phyloP scores from a whole-genome alignment of 345 rosid species.

The Conringia planisiliqua region DNA sequence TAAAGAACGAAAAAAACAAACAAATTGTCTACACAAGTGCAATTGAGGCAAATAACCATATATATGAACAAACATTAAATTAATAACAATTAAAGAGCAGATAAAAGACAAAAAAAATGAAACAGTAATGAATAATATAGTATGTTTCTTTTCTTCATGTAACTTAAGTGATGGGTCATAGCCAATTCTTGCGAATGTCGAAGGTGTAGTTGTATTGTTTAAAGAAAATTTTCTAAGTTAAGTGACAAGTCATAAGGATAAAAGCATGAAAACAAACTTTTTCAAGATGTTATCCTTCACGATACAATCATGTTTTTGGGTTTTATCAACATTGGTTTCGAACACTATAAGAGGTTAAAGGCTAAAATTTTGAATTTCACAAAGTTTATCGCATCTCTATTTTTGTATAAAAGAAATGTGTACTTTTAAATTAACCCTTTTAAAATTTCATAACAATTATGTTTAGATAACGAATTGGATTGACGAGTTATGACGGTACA shows the following conservation, averaged over 20 bases:
- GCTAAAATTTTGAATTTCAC: neutral
- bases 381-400: neutral
- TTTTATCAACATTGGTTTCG: neutral
- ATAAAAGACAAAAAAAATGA: neutral
- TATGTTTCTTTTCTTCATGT: neutral
- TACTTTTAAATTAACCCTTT: neutral
- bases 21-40: neutral
- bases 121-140: neutral
- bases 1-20: neutral
- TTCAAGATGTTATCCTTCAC: too few species aligned
- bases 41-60: neutral
- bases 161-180: constrained; percentile 4
- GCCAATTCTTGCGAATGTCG: constrained; percentile 69
- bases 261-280: too few species aligned
- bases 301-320: too few species aligned
- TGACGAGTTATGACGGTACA: neutral
- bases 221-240: too few species aligned
- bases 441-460: neutral
- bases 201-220: constrained; percentile 67
- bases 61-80: neutral
- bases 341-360: neutral
- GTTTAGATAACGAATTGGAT: neutral
- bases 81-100: neutral
- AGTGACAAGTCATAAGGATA: too few species aligned
- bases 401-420: neutral